Base-by-base conservation (phyloP, 176 grass and related monocot genomes). In the Urochloa ruziziensis region DNA sequence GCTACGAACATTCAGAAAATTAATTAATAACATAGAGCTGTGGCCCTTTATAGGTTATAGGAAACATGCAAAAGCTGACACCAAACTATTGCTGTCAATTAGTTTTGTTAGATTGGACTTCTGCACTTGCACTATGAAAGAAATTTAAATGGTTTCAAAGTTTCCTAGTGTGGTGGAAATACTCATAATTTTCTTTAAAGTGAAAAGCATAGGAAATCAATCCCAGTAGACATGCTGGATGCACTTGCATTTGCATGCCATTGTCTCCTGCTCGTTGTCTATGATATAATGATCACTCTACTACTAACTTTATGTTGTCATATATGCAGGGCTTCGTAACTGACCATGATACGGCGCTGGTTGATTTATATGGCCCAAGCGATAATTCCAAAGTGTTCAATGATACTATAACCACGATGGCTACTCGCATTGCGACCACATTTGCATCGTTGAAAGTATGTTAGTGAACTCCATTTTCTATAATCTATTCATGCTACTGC, bases 381-480 rank as follows among this genome's bases (percentile, higher is more conserved):
- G 83, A 89, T 78, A 90, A 90, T 82, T 88, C 93, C 10, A 84
- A 92, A 47, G 88, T 73, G 62, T 95, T 86, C 62, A 95, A 95
- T 4, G 87, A 93, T 32, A 88, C 79, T 84, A 74, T 98, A 88
- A 92, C 46, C 71, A 90, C 66, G 2, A 98, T 95, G 87, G 96
- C 93, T 79, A 80, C 77, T 89, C 96, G 93, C 62, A 87, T 98
- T 73, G 91, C 91, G n/a, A 95, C 93, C 68, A 75, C 80, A 80
- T 90, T 98, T 89, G 93, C 93, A 85, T 98, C 96, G n/a, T 88
- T 95, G 58, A 98, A 90, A 89, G 96, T 95, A 88, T 66, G 57
- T 81, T 67, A 32, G 9, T 29, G 13, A 49, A 78, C 34, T 74
- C 74, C 52, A 80, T 84, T 81, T 84, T 25, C 21, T 47, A 46